Evolutionary conservation across 2,329 filamentous ascomycete species (phyloP).

Genomic region (Fusarium coicis): DNA sequence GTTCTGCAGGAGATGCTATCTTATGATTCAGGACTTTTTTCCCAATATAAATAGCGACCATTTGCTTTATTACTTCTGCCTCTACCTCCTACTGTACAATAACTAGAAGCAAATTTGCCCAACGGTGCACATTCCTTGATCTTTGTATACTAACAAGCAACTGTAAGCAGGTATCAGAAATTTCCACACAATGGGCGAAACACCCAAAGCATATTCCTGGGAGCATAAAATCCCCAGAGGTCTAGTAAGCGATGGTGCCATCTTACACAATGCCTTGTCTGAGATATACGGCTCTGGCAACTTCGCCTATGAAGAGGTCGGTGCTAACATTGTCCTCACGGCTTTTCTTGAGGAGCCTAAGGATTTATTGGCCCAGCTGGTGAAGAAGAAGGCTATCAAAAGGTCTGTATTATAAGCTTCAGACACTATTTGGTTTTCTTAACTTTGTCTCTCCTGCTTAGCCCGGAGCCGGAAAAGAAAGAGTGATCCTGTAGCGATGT

Average conservation of each 20-base stretch:
- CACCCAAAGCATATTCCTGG: background rate
- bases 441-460: background rate
- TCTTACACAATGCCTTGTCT: background rate
- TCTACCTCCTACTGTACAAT: fast-evolving
- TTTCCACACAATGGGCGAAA: fast-evolving
- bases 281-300: background rate
- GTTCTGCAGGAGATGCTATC: background rate
- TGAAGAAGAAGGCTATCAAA: background rate
- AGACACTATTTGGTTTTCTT: background rate
- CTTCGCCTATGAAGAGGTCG: background rate
- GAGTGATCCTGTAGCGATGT: background rate
- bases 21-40: fast-evolving
- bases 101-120: fast-evolving
- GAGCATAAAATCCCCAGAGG: background rate
- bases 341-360: background rate
- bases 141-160: background rate
- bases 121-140: fast-evolving
- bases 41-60: fast-evolving
- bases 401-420: background rate
- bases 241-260: background rate
- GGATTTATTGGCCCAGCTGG: background rate
- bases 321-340: background rate
- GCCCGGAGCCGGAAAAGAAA: background rate
- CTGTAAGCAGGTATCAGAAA: no score
- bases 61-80: fast-evolving